Evolutionary conservation across 352 stramenopile species (phyloP), one percentile per base, ranked within the genome.

Genomic region (Globisporangium rhizosaccharum): DNA sequence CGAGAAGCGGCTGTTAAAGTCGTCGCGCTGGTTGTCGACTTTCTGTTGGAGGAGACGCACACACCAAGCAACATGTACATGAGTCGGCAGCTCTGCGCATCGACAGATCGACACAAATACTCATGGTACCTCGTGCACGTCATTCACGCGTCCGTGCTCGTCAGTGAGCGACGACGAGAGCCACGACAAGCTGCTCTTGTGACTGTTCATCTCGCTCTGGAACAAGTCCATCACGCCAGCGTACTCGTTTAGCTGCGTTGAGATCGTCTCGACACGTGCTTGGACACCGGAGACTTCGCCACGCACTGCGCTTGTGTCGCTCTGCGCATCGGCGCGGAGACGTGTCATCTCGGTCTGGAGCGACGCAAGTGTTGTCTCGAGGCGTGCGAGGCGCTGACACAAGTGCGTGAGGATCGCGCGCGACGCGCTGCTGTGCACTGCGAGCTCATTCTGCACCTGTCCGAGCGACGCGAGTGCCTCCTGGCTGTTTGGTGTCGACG

Each of bases 11-110:
- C 63, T 81, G 50, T 88, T 80, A 26, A 87, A 76, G 44, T 85
- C 75, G 17, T 91, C 73, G 17, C 67, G 75, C 52, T 89, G 76
- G 56, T 79, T 74, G 30, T 91, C 79, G 0, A 91, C 68, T 85
- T 88, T 88, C 76, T 91, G 58, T 28, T 47, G 8, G 33, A 25
- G 0, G 44, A 25, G n/a, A 15, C 15, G 18, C n/a, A 26, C 11
- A 51, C 28, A 23, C 30, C 36, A 12, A 56, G 11, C 28, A 33
- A 6, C 3, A 10, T 3, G 51, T 44, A 20, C 10, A 28, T 47
- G 41, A 47, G 33, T 1, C 1, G 11, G 33, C 8, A 12, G 33
- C 33, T 39, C 33, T 2, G 11, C 10, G 33, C 33, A 12, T 12
- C 1, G 1, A 14, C 33, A 3, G 3, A 39, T 1, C 0, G 20